Conservation (phyloP, 106 monocot genomes). For the Apostasia ramifera region DNA sequence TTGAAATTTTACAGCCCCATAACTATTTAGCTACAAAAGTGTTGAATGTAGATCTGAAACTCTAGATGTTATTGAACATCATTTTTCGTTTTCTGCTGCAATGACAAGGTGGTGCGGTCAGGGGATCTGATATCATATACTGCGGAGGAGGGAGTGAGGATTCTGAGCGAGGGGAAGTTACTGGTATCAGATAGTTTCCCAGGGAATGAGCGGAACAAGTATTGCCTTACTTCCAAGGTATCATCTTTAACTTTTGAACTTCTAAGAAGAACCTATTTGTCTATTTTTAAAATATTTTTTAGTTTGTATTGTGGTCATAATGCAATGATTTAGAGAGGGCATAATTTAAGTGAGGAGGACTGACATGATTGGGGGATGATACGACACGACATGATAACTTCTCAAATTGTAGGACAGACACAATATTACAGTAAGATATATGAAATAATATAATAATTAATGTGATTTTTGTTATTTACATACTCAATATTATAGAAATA, state of each 20-base stretch:
- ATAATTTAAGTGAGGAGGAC: too few species aligned
- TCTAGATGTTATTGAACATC: background rate
- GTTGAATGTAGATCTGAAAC: background rate
- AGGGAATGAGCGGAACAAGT: conserved; percentile 89
- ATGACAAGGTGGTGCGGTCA: conserved; percentile 72
- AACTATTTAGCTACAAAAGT: background rate
- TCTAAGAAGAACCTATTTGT: background rate
- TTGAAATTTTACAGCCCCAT: background rate
- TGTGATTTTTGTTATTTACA: too few species aligned
- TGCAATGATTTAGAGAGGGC: too few species aligned
- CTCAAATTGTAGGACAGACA: too few species aligned
- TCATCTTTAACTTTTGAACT: background rate
- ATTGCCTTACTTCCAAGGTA: conserved; percentile 94
- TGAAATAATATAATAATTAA: too few species aligned
- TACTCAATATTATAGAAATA: too few species aligned
- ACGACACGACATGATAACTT: too few species aligned
- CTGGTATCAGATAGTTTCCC: conserved; percentile 96
- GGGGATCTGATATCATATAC: conserved; percentile 94
- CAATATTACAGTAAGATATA: too few species aligned
- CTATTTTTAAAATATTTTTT: too few species aligned
- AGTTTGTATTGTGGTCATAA: too few species aligned
- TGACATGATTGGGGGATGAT: too few species aligned
- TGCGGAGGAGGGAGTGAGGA: conserved; percentile 89
- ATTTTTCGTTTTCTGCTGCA: background rate
- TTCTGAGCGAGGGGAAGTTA: conserved; percentile 87